Conservation (phyloP, 2,329 filamentous ascomycete species). For the Helotiales sp. region DNA sequence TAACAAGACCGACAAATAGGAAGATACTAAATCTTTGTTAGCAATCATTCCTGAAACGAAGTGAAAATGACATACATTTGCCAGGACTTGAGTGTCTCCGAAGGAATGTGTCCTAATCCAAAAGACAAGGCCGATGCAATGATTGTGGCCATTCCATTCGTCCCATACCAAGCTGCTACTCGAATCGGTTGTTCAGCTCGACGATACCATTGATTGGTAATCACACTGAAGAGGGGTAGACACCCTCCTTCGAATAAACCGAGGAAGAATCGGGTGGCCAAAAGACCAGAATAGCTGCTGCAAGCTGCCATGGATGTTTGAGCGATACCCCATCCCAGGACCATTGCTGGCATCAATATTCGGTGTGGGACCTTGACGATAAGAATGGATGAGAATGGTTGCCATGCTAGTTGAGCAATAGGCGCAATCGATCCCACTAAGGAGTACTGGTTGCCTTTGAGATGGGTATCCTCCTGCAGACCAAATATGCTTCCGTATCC, state of each 20-base stretch:
- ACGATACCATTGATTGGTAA: slow-evolving; percentile 48
- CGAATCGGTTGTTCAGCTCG: slow-evolving; percentile 47
- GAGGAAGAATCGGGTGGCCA: slow-evolving; percentile 83
- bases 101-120: slow-evolving; percentile 51
- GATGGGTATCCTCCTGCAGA: slow-evolving; percentile 57
- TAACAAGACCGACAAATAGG: slow-evolving; percentile 65
- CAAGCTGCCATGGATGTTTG: slow-evolving; percentile 52
- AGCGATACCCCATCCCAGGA: slow-evolving; percentile 55
- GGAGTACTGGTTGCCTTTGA: slow-evolving; percentile 58
- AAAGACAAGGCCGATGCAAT: slow-evolving; percentile 42
- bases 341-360: slow-evolving; percentile 58
- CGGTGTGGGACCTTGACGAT: slow-evolving; percentile 66
- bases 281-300: slow-evolving; percentile 72
- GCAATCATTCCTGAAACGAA: slow-evolving; percentile 57
- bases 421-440: slow-evolving; percentile 61
- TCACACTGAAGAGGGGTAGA: slow-evolving; percentile 46
- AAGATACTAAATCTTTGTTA: slow-evolving; percentile 62
- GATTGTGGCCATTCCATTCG: slow-evolving; percentile 42
- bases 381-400: slow-evolving; percentile 62
- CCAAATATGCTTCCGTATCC: slow-evolving; percentile 64
- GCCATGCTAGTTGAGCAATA: slow-evolving; percentile 65
- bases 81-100: slow-evolving; percentile 45
- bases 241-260: slow-evolving; percentile 72
- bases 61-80: slow-evolving; percentile 42
- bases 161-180: slow-evolving; percentile 44